A percentile compares a stretch with the other conserved stretches of the same genome.
Evolutionary conservation across 345 rosid genomes (phyloP).

Genomic region (Barbarea vulgaris): DNA sequence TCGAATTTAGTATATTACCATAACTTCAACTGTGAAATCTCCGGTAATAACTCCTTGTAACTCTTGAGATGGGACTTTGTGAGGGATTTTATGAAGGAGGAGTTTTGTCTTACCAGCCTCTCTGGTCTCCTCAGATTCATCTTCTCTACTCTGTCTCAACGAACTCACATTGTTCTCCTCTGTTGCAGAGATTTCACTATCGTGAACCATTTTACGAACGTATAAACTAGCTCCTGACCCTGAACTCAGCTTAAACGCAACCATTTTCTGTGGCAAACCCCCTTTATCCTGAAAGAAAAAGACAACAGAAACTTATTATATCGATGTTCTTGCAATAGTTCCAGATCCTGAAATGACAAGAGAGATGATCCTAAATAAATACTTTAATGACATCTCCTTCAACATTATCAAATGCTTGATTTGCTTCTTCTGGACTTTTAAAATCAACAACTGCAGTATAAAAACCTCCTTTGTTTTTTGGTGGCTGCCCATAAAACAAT

Average conservation of each 20-base stretch:
- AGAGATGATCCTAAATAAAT: conserved; percentile 7
- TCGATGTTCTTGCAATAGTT: background rate
- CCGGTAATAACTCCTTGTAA: conserved; percentile 52
- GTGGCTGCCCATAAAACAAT: conserved; percentile 51
- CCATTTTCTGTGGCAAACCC: conserved; percentile 67
- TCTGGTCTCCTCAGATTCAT: conserved; percentile 16
- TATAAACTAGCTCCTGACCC: conserved; percentile 49
- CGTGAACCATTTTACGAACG: conserved; percentile 58
- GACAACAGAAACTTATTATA: background rate
- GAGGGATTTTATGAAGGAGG: conserved; percentile 68
- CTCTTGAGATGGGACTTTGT: conserved; percentile 52
- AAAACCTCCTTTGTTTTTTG: conserved; percentile 49
- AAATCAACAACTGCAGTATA: conserved; percentile 60
- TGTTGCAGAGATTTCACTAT: conserved; percentile 24
- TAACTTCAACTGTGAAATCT: conserved; percentile 52
- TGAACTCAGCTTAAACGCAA: conserved; percentile 39
- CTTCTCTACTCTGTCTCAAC: conserved; percentile 47
- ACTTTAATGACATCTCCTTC: conserved; percentile 59
- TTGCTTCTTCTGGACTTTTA: conserved; percentile 58
- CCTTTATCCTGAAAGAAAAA: conserved; percentile 55
- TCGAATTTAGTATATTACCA: conserved; percentile 48
- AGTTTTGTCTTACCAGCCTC: conserved; percentile 51
- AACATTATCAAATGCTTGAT: conserved; percentile 59
- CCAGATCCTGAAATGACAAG: conserved; percentile 13
- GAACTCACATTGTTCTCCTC: conserved; percentile 40